Evolutionary conservation across 805 yeast species (phyloP).

Genomic region (Nakazawaea laoshanensis): DNA sequence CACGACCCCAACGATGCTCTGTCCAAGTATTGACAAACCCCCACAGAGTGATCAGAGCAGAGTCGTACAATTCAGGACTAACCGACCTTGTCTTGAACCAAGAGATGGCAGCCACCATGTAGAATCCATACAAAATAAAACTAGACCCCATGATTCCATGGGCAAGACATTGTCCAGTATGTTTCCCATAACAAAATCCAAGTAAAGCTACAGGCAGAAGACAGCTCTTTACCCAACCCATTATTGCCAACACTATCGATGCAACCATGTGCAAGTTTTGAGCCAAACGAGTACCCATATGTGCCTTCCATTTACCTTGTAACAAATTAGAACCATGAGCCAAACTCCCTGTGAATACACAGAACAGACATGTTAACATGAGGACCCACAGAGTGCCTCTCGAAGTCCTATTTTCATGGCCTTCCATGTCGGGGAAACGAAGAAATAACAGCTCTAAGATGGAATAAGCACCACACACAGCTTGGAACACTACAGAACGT

Average conservation of each 20-base stretch:
- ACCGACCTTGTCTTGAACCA: conserved; percentile 32
- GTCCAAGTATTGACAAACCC: conserved; percentile 93
- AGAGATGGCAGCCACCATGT: conserved; percentile 70
- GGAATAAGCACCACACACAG: conserved; percentile 39
- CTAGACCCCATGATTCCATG: conserved; percentile 97
- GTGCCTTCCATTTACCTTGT: conserved; percentile 22
- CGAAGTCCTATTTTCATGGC: conserved; percentile 60
- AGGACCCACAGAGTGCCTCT: conserved; percentile 64
- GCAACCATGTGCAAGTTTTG: conserved; percentile 31
- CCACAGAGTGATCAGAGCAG: conserved; percentile 75
- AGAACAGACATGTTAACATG: conserved; percentile 32
- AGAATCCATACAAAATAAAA: conserved; percentile 71
- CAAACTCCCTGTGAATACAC: conserved; percentile 46
- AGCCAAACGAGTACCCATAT: conserved; percentile 28
- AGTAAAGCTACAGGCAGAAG: conserved; percentile 77
- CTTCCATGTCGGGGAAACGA: conserved; percentile 55
- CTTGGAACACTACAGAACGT: conserved; percentile 36
- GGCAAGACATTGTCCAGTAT: conserved; percentile 92
- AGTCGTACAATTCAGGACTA: conserved; percentile 83
- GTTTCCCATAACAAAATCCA: conserved; percentile 79
- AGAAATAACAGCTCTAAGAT: conserved; percentile 48
- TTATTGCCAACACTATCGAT: conserved; percentile 36
- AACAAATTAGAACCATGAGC: conserved; percentile 43
- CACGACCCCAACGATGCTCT: conserved; percentile 90
- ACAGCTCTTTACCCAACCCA: conserved; percentile 75